phyloP scores from a whole-genome alignment of 2,329 filamentous ascomycete genomes.

The Nigrograna mackinnonii region DNA sequence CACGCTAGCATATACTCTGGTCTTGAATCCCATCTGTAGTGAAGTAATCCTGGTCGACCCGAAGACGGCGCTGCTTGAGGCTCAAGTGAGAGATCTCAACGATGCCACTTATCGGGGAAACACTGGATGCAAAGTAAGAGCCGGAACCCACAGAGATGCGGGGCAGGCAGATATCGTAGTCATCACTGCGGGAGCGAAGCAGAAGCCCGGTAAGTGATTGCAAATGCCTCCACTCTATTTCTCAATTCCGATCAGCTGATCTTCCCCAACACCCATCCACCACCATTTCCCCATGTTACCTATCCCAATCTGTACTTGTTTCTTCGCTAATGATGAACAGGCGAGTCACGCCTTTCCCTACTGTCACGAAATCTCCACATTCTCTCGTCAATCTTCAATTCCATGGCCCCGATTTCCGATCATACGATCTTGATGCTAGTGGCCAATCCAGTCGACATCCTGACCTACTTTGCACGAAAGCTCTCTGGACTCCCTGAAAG shows the following conservation, averaged over 20 bases:
- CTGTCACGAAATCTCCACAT: slow-evolving; percentile 55
- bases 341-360: slow-evolving; percentile 51
- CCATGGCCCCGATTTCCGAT: slow-evolving; percentile 53
- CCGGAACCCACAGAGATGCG: slow-evolving; percentile 52
- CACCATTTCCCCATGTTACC: no score
- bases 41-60: slow-evolving; percentile 60
- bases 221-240: background rate
- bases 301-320: no score
- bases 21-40: slow-evolving; percentile 53
- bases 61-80: slow-evolving; percentile 50
- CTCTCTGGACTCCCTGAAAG: slow-evolving; percentile 51
- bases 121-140: slow-evolving; percentile 48
- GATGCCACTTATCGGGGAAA: slow-evolving; percentile 54
- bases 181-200: slow-evolving; percentile 59
- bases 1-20: slow-evolving; percentile 56
- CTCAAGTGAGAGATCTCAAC: slow-evolving; percentile 56
- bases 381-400: slow-evolving; percentile 50
- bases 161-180: slow-evolving; percentile 59
- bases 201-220: slow-evolving; percentile 40
- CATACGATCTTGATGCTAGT: slow-evolving; percentile 56
- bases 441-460: slow-evolving; percentile 59
- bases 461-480: slow-evolving; percentile 55
- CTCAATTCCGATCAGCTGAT: no score
- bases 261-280: no score
- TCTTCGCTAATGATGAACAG: slow-evolving; percentile 16